A percentile compares a stretch with the other conserved stretches of the same genome.
Conservation (phyloP, 768 basidiomycete species). For the Lentinula raphanica region DNA sequence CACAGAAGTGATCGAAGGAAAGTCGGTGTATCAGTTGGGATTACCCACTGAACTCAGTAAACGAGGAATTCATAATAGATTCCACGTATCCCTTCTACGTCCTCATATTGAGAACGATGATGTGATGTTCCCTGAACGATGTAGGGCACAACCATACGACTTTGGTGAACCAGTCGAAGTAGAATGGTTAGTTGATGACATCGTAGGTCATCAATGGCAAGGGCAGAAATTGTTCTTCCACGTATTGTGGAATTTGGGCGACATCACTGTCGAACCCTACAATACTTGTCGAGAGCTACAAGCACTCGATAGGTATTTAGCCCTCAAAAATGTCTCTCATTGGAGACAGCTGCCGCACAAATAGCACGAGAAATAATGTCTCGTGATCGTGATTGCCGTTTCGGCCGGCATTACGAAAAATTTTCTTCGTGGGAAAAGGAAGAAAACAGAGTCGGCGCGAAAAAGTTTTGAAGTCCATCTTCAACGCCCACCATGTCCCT, state of each 20-base stretch:
- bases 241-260: constrained; percentile 10
- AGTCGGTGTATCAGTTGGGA: constrained; percentile 17
- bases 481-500: too few species aligned
- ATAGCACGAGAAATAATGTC: too few species aligned
- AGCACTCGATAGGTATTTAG: constrained; percentile 9
- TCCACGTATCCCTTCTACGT: constrained; percentile 9
- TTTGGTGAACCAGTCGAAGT: constrained; percentile 8
- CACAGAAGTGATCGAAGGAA: not conserved
- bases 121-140: constrained; percentile 8
- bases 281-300: constrained; percentile 4
- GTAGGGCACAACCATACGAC: constrained; percentile 1
- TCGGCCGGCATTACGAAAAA: too few species aligned
- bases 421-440: too few species aligned
- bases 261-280: constrained; percentile 12
- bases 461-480: too few species aligned
- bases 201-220: constrained; percentile 11
- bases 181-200: constrained; percentile 11
- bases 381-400: too few species aligned
- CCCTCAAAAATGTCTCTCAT: too few species aligned
- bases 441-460: too few species aligned
- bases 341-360: too few species aligned
- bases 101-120: constrained; percentile 9
- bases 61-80: constrained; percentile 8
- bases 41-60: constrained; percentile 11
- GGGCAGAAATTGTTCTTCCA: constrained; percentile 1